phyloP scores from a whole-genome alignment of 2,329 filamentous ascomycete species.

The Capronia epimyces region DNA sequence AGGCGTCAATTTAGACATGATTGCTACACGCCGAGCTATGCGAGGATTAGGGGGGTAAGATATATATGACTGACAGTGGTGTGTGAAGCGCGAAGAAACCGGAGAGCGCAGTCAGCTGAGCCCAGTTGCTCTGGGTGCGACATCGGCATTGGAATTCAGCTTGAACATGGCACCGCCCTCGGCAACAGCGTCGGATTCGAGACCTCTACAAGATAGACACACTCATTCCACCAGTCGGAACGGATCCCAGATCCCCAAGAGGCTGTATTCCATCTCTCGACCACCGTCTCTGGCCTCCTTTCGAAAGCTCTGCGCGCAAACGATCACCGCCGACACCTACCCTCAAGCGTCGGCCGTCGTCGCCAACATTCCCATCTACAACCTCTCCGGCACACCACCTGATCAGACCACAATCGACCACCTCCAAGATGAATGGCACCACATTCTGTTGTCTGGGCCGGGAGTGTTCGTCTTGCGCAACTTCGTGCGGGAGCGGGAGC shows the following conservation, averaged over 20 bases:
- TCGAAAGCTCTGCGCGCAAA: slow-evolving; percentile 42
- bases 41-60: no score
- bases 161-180: neutral
- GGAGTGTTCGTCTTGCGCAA: slow-evolving; percentile 56
- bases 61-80: no score
- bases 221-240: neutral
- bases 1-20: no score
- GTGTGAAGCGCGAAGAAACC: no score
- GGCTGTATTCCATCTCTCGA: slow-evolving; percentile 22
- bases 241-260: slow-evolving; percentile 2
- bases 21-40: no score
- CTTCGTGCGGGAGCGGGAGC: slow-evolving; percentile 47
- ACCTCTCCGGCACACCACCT: slow-evolving; percentile 35
- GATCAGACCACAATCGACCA: slow-evolving; percentile 32
- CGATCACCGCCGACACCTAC: slow-evolving; percentile 38
- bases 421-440: slow-evolving; percentile 58
- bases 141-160: no score
- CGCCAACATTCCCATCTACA: slow-evolving; percentile 54
- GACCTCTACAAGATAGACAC: neutral
- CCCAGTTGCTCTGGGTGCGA: no score
- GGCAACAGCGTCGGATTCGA: neutral
- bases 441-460: slow-evolving; percentile 52
- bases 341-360: slow-evolving; percentile 44
- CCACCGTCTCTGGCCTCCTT: slow-evolving; percentile 43
- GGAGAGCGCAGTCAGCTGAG: no score